Base-by-base conservation (phyloP, 2,329 filamentous ascomycete species). In the Aspergillus glaucus region DNA sequence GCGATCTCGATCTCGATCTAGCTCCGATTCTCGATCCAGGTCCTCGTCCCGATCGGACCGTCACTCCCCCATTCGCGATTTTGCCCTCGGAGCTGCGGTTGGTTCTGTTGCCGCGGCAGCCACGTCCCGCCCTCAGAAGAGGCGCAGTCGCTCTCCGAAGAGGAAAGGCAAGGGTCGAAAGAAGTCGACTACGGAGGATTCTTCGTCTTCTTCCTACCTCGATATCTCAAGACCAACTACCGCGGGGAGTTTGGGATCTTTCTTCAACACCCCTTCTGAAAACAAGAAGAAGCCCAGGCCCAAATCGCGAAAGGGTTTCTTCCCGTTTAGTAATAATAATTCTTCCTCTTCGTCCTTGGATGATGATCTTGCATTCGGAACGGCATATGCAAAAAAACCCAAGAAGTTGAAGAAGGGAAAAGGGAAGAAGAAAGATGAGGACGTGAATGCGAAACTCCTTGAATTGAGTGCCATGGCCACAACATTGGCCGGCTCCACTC, bases 341-440 rank as follows among this genome's bases (percentile, higher is more conserved):
- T 84, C 79, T 2, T 87, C 83, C 1, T 84, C 81, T 2, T 86
- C 82, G 0, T 85, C 82, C 1, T 74, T 86, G 47, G 82, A 86
- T 64, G 80, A 79, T 17, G 85, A 88, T 61, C 69, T 87, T 51
- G 84, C 84, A 8, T 87, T 86, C 61, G 84, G 84, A 8, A 75
- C 71, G 47, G 83, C 81, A 14, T 84, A 66, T 32, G 50, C 69
- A 2, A 66, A 62, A 32, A 66, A 65, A 37, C 52, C 60, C 12
- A 60, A 57, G 43, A 75, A 75, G 52, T 67, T 69, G 44, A 62
- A 57, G 10, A 61, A 57, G 19, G 61, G 56, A 48, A 55, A 45
- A 36, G 62, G 51, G 49, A 64, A 59, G 48, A 48, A 55, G 40
- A 57, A 64, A 41, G 58, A 63, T 34, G 50, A 57, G 6, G 50